These are phyloP conservation scores for Imleria badia DNA, from an alignment of 768 basidiomycete species.

Conservation along the genomic window DNA sequence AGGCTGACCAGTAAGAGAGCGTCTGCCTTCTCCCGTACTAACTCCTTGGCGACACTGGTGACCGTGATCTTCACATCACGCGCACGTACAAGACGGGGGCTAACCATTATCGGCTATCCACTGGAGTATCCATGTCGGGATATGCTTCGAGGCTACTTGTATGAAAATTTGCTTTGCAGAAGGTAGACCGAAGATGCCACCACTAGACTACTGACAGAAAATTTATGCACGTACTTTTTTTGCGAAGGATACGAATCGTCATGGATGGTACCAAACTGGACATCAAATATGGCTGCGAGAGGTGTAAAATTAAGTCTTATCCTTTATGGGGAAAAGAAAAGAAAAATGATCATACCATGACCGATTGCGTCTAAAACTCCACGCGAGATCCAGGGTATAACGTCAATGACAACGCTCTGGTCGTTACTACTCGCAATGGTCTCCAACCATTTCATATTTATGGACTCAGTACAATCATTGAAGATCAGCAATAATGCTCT, in stretches of 20 bases:
- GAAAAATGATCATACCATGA: slow-evolving; percentile 32
- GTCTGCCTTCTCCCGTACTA: slow-evolving; percentile 7
- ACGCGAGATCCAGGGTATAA: slow-evolving; percentile 34
- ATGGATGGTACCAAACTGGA: slow-evolving; percentile 5
- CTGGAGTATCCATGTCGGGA: not conserved
- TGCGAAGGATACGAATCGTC: slow-evolving; percentile 1
- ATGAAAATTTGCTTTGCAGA: slow-evolving; percentile 8
- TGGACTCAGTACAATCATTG: slow-evolving; percentile 29
- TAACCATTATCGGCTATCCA: not conserved
- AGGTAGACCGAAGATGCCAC: slow-evolving; percentile 9
- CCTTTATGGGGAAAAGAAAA: not conserved
- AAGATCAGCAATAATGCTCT: slow-evolving; percentile 52
- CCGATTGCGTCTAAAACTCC: slow-evolving; percentile 50
- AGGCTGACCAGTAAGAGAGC: not conserved
- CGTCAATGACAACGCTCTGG: slow-evolving; percentile 15
- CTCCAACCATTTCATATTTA: slow-evolving; percentile 22
- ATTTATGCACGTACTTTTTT: slow-evolving; percentile 4
- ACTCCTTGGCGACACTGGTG: not conserved
- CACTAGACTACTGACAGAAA: slow-evolving; percentile 8
- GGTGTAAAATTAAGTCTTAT: not conserved
- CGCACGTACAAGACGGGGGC: not conserved
- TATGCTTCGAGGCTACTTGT: slow-evolving; percentile 2
- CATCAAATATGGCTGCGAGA: slow-evolving; percentile 45
- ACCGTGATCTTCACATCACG: not conserved
- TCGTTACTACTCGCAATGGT: not conserved